phyloP scores from a whole-genome alignment of 2,329 filamentous ascomycete genomes.

The Elsinoe necatrix region DNA sequence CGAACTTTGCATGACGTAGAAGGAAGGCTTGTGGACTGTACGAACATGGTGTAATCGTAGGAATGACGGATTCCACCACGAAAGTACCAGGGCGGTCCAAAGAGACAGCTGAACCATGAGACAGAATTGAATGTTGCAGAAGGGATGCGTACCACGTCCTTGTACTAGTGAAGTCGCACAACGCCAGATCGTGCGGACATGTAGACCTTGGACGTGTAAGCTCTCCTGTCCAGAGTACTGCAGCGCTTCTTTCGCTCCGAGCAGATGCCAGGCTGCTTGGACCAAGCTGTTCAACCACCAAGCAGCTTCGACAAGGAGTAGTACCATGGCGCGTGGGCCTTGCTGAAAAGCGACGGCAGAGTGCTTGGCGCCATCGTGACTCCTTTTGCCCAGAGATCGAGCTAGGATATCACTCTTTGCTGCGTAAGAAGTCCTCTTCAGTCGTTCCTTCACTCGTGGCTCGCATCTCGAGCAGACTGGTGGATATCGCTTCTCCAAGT shows the following conservation, averaged over 20 bases:
- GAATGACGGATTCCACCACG: conserved; percentile 30
- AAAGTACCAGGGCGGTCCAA: conserved; percentile 20
- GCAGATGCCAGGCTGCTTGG: conserved; percentile 31
- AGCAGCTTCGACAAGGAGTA: conserved; percentile 34
- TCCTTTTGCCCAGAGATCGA: conserved; percentile 25
- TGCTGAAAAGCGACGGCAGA: conserved; percentile 20
- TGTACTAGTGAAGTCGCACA: neutral
- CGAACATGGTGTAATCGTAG: conserved; percentile 24
- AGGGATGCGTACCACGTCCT: neutral
- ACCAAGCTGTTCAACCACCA: conserved; percentile 34
- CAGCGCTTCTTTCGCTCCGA: conserved; percentile 1
- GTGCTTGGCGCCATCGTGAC: conserved; percentile 22
- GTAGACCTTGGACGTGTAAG: neutral
- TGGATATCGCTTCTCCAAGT: conserved; percentile 75
- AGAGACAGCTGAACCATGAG: conserved; percentile 20
- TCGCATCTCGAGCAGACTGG: conserved; percentile 79
- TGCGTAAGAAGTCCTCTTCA: conserved; percentile 65
- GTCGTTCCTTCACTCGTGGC: conserved; percentile 59
- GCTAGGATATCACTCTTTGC: conserved; percentile 60
- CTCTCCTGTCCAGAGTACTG: neutral
- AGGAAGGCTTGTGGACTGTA: conserved; percentile 37
- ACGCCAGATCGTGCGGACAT: neutral
- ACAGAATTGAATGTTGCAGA: conserved; percentile 8
- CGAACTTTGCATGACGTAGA: conserved; percentile 58
- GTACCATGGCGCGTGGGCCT: conserved; percentile 15